Conservation (phyloP, 2,329 filamentous ascomycete genomes). For the Cytospora mali region DNA sequence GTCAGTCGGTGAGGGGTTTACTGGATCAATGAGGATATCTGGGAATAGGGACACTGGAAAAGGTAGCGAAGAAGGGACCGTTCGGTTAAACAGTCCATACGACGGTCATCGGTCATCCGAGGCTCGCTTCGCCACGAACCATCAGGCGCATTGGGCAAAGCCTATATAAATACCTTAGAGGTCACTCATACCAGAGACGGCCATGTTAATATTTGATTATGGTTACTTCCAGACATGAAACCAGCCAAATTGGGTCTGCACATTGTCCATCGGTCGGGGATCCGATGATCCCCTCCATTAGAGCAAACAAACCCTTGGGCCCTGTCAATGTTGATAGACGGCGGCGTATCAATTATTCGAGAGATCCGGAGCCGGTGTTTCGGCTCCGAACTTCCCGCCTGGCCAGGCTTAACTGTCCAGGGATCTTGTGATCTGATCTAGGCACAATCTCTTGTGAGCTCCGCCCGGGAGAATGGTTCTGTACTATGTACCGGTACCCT, state of each 20-base stretch:
- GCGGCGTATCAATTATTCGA: too few species aligned
- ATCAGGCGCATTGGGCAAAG: not conserved
- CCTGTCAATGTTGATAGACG: too few species aligned
- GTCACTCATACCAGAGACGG: not conserved
- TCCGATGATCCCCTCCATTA: too few species aligned
- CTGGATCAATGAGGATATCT: not conserved
- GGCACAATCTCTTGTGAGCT: too few species aligned
- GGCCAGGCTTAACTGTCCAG: too few species aligned
- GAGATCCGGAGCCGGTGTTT: too few species aligned
- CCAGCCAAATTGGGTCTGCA: not conserved
- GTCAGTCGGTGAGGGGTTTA: not conserved
- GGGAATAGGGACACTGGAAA: not conserved
- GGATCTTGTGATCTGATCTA: too few species aligned
- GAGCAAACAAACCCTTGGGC: too few species aligned
- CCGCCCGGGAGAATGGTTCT: too few species aligned
- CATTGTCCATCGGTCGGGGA: not conserved
- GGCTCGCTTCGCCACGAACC: not conserved
- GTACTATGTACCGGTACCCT: too few species aligned
- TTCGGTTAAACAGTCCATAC: not conserved
- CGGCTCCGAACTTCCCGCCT: too few species aligned
- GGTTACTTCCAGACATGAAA: not conserved
- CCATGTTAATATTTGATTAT: not conserved
- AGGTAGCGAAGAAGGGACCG: not conserved
- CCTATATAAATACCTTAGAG: not conserved
- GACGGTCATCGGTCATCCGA: not conserved